phyloP scores from a whole-genome alignment of 768 basidiomycete genomes.

The Boletus coccyginus region DNA sequence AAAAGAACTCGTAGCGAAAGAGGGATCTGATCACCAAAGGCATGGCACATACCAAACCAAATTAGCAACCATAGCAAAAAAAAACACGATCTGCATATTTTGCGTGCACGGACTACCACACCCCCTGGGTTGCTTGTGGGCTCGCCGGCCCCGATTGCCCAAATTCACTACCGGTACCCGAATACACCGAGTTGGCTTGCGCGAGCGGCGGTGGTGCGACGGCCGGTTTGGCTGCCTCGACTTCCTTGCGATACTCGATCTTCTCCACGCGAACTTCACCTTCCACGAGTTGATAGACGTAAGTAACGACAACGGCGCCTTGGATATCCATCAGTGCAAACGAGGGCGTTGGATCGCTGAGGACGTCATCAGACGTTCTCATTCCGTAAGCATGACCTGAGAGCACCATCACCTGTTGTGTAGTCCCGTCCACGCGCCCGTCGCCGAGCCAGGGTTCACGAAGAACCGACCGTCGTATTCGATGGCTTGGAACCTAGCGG shows the following conservation, averaged over 20 bases:
- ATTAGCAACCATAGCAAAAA: not conserved
- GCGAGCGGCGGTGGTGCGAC: constrained; percentile 16
- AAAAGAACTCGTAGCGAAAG: not conserved
- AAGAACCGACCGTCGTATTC: constrained; percentile 93
- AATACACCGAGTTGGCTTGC: constrained; percentile 33
- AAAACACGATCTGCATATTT: not conserved
- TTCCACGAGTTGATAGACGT: constrained; percentile 93
- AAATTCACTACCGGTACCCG: constrained; percentile 24
- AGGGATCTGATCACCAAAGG: not conserved
- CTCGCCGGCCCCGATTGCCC: constrained; percentile 23
- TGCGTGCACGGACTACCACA: constrained; percentile 20
- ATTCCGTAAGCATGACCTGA: not conserved
- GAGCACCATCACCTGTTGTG: constrained; percentile 7
- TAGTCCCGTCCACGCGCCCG: constrained; percentile 86
- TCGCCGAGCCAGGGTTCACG: constrained; percentile 92
- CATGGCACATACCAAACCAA: not conserved
- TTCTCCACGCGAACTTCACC: constrained; percentile 93
- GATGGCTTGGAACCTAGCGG: constrained; percentile 82
- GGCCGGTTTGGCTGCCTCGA: constrained; percentile 36
- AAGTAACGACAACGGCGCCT: constrained; percentile 94
- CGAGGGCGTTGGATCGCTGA: constrained; percentile 83
- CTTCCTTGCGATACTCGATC: constrained; percentile 77
- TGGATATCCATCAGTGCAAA: constrained; percentile 99
- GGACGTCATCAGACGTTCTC: not conserved
- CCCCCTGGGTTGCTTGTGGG: constrained; percentile 25